phyloP scores from a whole-genome alignment of 2,329 filamentous ascomycete species.

The Neopestalotiopsis clavispora region DNA sequence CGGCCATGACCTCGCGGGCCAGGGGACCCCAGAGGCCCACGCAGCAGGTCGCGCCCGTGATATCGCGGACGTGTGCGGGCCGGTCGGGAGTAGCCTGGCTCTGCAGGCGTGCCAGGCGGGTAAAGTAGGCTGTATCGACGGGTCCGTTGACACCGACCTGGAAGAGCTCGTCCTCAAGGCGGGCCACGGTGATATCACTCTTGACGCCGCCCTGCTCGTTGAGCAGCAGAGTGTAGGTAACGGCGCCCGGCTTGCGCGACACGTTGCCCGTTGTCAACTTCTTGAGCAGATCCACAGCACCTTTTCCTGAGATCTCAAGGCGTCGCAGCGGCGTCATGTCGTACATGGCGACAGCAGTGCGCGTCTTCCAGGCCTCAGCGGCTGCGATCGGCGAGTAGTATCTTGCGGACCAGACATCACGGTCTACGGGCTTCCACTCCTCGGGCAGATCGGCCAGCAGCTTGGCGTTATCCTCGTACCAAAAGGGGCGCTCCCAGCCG shows the following conservation, averaged over 20 bases:
- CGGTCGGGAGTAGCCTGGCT: slow-evolving; percentile 41
- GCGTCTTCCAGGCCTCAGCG: slow-evolving; percentile 68
- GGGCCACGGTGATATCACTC: slow-evolving; percentile 61
- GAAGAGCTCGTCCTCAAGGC: slow-evolving; percentile 53
- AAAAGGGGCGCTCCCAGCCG: slow-evolving; percentile 68
- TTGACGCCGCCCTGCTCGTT: slow-evolving; percentile 57
- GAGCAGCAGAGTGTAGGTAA: slow-evolving; percentile 63
- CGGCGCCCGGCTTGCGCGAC: slow-evolving; percentile 48
- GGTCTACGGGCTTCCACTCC: slow-evolving; percentile 58
- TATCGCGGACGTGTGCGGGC: slow-evolving; percentile 59
- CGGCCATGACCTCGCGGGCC: slow-evolving; percentile 54
- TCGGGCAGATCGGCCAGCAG: slow-evolving; percentile 56
- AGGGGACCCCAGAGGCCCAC: slow-evolving; percentile 68
- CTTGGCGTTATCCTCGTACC: slow-evolving; percentile 61
- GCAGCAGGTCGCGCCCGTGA: slow-evolving; percentile 64
- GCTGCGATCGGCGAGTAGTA: slow-evolving; percentile 64
- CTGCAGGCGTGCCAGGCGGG: slow-evolving; percentile 56
- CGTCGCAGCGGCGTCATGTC: slow-evolving; percentile 66
- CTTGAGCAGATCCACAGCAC: slow-evolving; percentile 59
- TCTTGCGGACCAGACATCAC: slow-evolving; percentile 62
- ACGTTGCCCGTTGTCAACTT: slow-evolving; percentile 57
- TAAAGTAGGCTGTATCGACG: slow-evolving; percentile 58
- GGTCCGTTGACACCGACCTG: slow-evolving; percentile 63
- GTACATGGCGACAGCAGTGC: slow-evolving; percentile 65
- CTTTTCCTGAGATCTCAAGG: slow-evolving; percentile 62